phyloP scores from a whole-genome alignment of 2,329 filamentous ascomycete species.

The Monosporascus sp. region DNA sequence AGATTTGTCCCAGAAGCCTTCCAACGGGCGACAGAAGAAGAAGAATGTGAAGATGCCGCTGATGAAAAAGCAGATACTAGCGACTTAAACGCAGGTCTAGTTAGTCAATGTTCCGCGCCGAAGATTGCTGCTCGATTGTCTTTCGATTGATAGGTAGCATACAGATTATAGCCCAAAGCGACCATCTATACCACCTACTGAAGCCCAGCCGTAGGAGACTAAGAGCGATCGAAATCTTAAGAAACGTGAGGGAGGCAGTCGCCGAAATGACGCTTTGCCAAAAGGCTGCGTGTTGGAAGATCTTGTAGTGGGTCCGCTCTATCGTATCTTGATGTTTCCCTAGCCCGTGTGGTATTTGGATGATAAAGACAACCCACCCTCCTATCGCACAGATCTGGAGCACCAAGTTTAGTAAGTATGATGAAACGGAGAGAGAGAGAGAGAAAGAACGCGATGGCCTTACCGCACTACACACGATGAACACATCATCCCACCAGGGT shows the following conservation, averaged over 20 bases:
- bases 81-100: conserved; percentile 10
- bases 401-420: neutral
- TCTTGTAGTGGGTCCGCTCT: conserved; percentile 22
- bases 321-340: conserved; percentile 39
- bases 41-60: conserved; percentile 13
- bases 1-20: conserved; percentile 11
- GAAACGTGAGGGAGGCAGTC: conserved; percentile 31
- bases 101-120: neutral
- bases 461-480: conserved; percentile 24
- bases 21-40: conserved; percentile 13
- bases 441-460: too few species aligned
- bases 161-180: conserved; percentile 12
- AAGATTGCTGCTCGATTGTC: neutral
- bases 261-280: conserved; percentile 42
- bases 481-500: conserved; percentile 23
- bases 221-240: conserved; percentile 42
- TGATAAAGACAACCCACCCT: conserved; percentile 31
- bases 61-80: conserved; percentile 13
- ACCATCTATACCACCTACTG: conserved; percentile 5
- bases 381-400: conserved; percentile 22
- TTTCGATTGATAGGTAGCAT: neutral
- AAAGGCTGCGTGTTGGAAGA: conserved; percentile 36
- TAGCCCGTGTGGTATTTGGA: conserved; percentile 39
- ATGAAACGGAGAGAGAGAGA: neutral
- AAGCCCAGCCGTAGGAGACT: conserved; percentile 35